Percentiles rank a stretch among this genome's conserved stretches.
Evolutionary conservation across 2,329 filamentous ascomycete genomes (phyloP).

Genomic region (Penicillium hesseltinei): DNA sequence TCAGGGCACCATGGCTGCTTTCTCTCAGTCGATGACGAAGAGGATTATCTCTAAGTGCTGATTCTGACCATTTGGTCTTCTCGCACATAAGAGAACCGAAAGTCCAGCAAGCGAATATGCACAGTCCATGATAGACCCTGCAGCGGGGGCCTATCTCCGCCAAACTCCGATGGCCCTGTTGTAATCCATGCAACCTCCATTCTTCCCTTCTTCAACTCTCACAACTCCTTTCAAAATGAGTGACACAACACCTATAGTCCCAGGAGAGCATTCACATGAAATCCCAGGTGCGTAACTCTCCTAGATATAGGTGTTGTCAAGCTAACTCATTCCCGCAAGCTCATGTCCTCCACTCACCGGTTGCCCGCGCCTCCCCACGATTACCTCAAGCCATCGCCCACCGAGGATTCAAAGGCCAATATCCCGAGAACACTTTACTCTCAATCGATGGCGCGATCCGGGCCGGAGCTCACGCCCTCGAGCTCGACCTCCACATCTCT

Average conservation of each 20-base stretch:
- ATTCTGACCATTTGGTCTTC: not conserved
- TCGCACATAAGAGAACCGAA: not conserved
- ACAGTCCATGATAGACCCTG: not conserved
- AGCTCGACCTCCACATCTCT: conserved; percentile 84
- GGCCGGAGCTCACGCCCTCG: conserved; percentile 74
- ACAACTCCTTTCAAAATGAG: conserved; percentile 9
- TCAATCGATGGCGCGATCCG: conserved; percentile 73
- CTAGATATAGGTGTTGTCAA: not conserved
- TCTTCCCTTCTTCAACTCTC: not conserved
- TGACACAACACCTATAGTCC: not conserved
- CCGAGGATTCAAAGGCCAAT: conserved; percentile 61
- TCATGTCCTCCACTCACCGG: conserved; percentile 14
- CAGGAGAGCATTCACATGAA: not conserved
- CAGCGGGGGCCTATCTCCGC: conserved; percentile 15
- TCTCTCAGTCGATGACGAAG: not conserved
- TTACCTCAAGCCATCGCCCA: conserved; percentile 44
- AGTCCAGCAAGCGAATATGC: not conserved
- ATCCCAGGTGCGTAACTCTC: conserved; percentile 8
- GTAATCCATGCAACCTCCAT: conserved; percentile 2
- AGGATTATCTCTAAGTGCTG: too few species aligned
- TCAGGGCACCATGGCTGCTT: not conserved
- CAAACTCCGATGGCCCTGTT: conserved; percentile 13
- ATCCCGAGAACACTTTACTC: conserved; percentile 81
- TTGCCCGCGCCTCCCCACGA: not conserved
- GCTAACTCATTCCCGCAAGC: conserved; percentile 9